Percentiles rank a stretch among this genome's conserved stretches.
These are phyloP conservation scores for Leishmania turanica DNA, from an alignment of 208 protist species.

Conservation along the genomic window DNA sequence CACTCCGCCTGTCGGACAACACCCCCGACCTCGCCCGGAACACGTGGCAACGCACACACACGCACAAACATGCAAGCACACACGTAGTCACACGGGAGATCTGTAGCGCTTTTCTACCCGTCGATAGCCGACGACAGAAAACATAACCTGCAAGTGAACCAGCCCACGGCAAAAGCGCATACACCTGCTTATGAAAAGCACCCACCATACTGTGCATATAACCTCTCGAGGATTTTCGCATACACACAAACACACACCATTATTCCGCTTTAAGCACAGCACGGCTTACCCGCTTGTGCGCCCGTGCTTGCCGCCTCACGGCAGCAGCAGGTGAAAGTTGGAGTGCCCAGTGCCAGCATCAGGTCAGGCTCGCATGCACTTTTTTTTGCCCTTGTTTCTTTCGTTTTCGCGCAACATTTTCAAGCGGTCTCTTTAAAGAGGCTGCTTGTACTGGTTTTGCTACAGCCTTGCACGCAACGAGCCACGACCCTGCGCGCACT, in stretches of 20 bases:
- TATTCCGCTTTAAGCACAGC: not conserved
- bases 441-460: not conserved
- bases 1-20: not conserved
- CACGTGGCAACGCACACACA: not conserved
- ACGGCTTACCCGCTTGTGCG: not conserved
- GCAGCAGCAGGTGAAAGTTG: not conserved
- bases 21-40: not conserved
- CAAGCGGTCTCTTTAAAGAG: not conserved
- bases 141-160: not conserved
- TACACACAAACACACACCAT: not conserved
- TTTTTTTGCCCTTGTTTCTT: not conserved
- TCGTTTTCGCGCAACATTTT: not conserved
- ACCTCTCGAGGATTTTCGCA: not conserved
- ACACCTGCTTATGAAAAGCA: not conserved
- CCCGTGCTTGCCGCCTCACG: not conserved
- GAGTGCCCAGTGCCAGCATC: not conserved
- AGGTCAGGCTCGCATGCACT: not conserved
- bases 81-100: not conserved
- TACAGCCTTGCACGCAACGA: not conserved
- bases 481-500: not conserved
- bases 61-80: not conserved
- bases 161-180: not conserved
- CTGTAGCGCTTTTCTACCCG: not conserved
- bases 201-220: not conserved
- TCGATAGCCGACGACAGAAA: not conserved